A percentile compares a stretch with the other conserved stretches of the same genome.
Evolutionary conservation across 208 protist genomes (phyloP).

Genomic region (Phytomonas sp.): DNA sequence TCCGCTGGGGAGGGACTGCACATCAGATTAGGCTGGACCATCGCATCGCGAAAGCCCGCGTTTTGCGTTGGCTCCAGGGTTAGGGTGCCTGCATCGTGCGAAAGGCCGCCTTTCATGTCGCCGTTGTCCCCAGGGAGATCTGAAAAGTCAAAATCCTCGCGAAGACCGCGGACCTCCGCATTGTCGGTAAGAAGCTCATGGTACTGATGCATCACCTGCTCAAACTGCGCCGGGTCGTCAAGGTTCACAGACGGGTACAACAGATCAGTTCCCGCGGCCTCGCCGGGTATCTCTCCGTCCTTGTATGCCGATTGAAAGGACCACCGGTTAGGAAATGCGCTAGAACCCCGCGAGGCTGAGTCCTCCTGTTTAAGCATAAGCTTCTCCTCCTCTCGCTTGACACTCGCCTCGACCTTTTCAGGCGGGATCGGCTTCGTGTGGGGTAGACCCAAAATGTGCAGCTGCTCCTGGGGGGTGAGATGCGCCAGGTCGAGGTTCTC

Average conservation of each 20-base stretch:
- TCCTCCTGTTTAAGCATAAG: constrained; percentile 55
- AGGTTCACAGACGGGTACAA: constrained; percentile 11
- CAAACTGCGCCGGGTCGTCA: constrained; percentile 29
- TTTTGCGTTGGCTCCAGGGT: not conserved
- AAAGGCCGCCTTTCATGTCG: not conserved
- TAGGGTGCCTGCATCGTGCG: too few species aligned
- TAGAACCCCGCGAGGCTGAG: constrained; percentile 7
- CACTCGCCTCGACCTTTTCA: constrained; percentile 45
- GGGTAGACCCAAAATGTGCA: constrained; percentile 73
- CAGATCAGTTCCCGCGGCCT: not conserved
- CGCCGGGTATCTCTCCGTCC: not conserved
- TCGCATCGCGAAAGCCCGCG: not conserved
- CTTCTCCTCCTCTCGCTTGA: constrained; percentile 65
- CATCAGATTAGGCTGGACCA: not conserved
- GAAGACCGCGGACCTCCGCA: constrained; percentile 50
- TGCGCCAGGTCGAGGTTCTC: constrained; percentile 47
- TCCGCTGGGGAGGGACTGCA: not conserved
- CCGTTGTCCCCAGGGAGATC: constrained; percentile 11
- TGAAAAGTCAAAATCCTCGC: constrained; percentile 64
- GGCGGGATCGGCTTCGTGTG: constrained; percentile 65
- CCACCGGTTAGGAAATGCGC: not conserved
- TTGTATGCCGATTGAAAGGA: not conserved
- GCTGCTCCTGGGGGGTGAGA: constrained; percentile 60
- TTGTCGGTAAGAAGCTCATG: constrained; percentile 47
- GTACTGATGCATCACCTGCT: constrained; percentile 39